Evolutionary conservation across 78 protist species (phyloP).

Genomic region (Cavenderia fasciculata): DNA sequence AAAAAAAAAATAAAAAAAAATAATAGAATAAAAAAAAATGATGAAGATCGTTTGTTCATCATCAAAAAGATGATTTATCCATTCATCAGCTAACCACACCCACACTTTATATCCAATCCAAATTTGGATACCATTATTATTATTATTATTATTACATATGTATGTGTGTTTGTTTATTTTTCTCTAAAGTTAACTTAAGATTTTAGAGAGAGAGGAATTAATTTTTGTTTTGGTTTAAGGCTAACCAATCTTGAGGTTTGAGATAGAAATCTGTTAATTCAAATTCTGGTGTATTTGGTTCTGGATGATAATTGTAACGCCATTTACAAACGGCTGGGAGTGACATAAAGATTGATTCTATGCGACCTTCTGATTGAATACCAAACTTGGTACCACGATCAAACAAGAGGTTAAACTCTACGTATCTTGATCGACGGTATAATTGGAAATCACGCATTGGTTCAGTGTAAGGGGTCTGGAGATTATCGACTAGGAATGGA

Average conservation of each 20-base stretch:
- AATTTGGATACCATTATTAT: too few relatives aligned
- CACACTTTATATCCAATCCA: neutral
- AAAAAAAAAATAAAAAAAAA: too few relatives aligned
- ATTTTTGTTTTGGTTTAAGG: neutral
- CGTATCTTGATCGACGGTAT: constrained; percentile 80
- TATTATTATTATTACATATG: too few relatives aligned
- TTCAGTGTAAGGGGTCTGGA: neutral
- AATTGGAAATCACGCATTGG: constrained; percentile 77
- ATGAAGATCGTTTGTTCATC: too few relatives aligned
- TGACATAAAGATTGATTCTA: constrained; percentile 86
- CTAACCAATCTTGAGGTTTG: constrained; percentile 60
- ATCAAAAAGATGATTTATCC: too few relatives aligned
- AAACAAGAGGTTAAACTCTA: constrained; percentile 83
- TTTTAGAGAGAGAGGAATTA: too few relatives aligned
- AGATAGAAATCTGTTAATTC: constrained; percentile 14
- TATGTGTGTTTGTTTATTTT: too few relatives aligned
- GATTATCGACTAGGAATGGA: constrained; percentile 43
- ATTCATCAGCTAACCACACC: neutral
- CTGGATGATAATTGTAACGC: constrained; percentile 74
- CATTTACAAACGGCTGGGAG: constrained; percentile 79
- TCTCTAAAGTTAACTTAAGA: too few relatives aligned
- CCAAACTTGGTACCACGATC: constrained; percentile 88
- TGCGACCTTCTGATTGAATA: constrained; percentile 80
- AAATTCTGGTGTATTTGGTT: constrained; percentile 52
- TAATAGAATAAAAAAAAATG: too few relatives aligned